Conservation (phyloP, 2,329 filamentous ascomycete genomes). For the Cercospora sp. region DNA sequence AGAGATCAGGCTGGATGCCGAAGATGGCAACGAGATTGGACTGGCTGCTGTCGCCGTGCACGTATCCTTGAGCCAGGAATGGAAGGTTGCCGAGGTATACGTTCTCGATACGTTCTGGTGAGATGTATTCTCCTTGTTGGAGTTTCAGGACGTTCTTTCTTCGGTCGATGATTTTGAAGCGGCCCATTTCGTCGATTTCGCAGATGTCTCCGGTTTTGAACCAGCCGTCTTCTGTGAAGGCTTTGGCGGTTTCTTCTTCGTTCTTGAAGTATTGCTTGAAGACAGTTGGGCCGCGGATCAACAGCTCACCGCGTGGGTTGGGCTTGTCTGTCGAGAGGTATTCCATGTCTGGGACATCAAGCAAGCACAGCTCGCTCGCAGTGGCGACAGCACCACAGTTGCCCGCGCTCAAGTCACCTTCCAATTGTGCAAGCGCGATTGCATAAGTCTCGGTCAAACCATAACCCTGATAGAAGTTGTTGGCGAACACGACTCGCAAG, state of each 20-base stretch:
- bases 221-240: constrained; percentile 86
- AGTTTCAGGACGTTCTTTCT: constrained; percentile 99
- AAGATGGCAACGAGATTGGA: constrained; percentile 82
- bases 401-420: constrained; percentile 70
- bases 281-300: constrained; percentile 75
- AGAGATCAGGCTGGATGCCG: constrained; percentile 79
- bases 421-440: constrained; percentile 66
- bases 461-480: constrained; percentile 81
- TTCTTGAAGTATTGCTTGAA: constrained; percentile 92
- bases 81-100: constrained; percentile 81
- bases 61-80: constrained; percentile 76
- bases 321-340: constrained; percentile 87
- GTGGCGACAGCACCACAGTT: constrained; percentile 76
- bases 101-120: constrained; percentile 94
- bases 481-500: constrained; percentile 77
- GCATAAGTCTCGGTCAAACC: constrained; percentile 94
- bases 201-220: constrained; percentile 95
- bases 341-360: constrained; percentile 90
- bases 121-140: constrained; percentile 96
- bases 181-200: constrained; percentile 78
- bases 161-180: constrained; percentile 91
- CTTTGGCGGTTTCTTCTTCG: constrained; percentile 78
- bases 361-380: constrained; percentile 72
- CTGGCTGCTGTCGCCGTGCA: constrained; percentile 86
- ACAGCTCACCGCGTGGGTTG: constrained; percentile 82